Conservation (phyloP, 106 monocot species). For the Apostasia ramifera region DNA sequence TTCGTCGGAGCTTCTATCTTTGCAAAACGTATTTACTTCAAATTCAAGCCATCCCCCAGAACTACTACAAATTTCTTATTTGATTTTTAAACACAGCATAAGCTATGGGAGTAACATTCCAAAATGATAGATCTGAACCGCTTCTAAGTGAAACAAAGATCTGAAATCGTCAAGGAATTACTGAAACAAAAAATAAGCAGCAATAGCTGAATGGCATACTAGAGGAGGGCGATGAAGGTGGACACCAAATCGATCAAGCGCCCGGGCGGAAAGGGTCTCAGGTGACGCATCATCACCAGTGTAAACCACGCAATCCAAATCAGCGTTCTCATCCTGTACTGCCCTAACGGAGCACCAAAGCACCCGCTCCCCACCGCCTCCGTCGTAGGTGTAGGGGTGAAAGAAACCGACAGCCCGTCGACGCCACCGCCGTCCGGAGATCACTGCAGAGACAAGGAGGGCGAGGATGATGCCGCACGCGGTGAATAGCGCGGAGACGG, state of each 20-base stretch:
- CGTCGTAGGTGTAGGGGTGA: conserved; percentile 94
- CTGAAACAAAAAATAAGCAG: too few species aligned
- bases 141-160: too few species aligned
- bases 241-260: conserved; percentile 81
- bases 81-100: too few species aligned
- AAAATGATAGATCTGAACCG: too few species aligned
- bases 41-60: too few species aligned
- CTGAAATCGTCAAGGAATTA: too few species aligned
- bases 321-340: conserved; percentile 57
- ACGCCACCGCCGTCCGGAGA: conserved; percentile 17
- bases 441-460: conserved; percentile 3
- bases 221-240: conserved; percentile 47
- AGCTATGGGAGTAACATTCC: too few species aligned
- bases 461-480: not conserved
- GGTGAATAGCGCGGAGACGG: conserved; percentile 6
- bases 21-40: too few species aligned
- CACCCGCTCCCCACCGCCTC: conserved; percentile 93
- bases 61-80: too few species aligned
- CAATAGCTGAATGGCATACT: conserved; percentile 12
- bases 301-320: conserved; percentile 56
- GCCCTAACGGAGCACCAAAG: conserved; percentile 91
- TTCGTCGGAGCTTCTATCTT: too few species aligned
- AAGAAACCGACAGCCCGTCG: conserved; percentile 68
- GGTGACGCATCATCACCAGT: conserved; percentile 74
- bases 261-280: conserved; percentile 47